These are phyloP conservation scores for Keithomyces neogunnii DNA, from an alignment of 2,329 filamentous ascomycete genomes.

Conservation along the genomic window DNA sequence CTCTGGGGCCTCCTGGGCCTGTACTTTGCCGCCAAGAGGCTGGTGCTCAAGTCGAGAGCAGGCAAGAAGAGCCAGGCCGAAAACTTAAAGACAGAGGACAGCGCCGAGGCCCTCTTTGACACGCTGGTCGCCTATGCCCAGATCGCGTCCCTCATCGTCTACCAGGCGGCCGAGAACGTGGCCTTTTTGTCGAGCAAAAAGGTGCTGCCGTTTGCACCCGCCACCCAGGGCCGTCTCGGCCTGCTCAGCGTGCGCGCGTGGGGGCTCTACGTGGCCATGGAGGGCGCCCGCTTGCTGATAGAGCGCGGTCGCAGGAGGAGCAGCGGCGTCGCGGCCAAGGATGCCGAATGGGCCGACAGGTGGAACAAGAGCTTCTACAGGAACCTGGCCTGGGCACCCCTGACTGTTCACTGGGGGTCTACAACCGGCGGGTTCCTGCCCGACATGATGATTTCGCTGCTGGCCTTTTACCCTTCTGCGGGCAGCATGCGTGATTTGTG, in stretches of 20 bases:
- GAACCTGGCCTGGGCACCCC: slow-evolving; percentile 69
- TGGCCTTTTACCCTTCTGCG: slow-evolving; percentile 36
- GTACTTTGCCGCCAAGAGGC: slow-evolving; percentile 55
- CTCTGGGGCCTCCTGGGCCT: slow-evolving; percentile 72
- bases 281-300: slow-evolving; percentile 57
- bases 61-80: slow-evolving; percentile 14
- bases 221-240: slow-evolving; percentile 52
- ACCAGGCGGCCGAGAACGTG: slow-evolving; percentile 76
- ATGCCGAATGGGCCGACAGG: slow-evolving; percentile 34
- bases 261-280: slow-evolving; percentile 67
- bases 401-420: slow-evolving; percentile 74
- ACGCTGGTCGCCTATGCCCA: slow-evolving; percentile 55
- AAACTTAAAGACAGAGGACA: slow-evolving; percentile 27
- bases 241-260: slow-evolving; percentile 73
- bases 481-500: slow-evolving; percentile 38
- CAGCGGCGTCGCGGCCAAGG: slow-evolving; percentile 20
- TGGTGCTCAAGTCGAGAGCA: slow-evolving; percentile 27
- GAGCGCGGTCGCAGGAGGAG: slow-evolving; percentile 33
- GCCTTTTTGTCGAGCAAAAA: slow-evolving; percentile 70
- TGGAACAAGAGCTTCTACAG: slow-evolving; percentile 62
- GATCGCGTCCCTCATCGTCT: slow-evolving; percentile 57
- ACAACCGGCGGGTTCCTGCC: slow-evolving; percentile 49
- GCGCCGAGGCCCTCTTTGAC: slow-evolving; percentile 28
- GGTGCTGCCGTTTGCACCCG: slow-evolving; percentile 50
- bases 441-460: slow-evolving; percentile 30